Base-by-base conservation (phyloP, 2,329 filamentous ascomycete genomes). In the Epichloe aotearoae region DNA sequence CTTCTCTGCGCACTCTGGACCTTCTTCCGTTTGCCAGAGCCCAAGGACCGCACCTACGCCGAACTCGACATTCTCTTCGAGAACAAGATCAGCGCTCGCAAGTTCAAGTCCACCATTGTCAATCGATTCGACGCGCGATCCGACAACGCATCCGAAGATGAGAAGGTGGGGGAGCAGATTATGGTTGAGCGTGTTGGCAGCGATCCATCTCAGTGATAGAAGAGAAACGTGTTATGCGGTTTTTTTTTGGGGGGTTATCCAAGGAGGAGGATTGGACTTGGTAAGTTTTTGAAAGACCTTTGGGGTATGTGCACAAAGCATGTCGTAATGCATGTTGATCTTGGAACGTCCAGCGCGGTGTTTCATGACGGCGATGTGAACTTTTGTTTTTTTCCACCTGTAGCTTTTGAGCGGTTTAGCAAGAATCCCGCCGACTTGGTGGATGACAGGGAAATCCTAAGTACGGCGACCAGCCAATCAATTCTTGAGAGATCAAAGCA, bases 11-110 rank as follows among this genome's bases (percentile, higher is more conserved):
- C 72, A 2, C 47, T 69, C 1, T 81, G 77, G 69, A 72, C 74
- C 0, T 75, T 66, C 53, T 75, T 74, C 57, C 73, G 71, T 17
- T 64, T 77, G 5, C 75, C 75, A 4, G 78, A 81, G 65, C 75
- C 77, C 15, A 72, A 70, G 51, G 75, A 70, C 6, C 69, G 74
- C 38, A 76, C 74, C 0, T 73, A 75, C 48, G 74, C 71, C 38
- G 77, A 81, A 62, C 67, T 81, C 2, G 77, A 80, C 48, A 62
- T 73, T 11, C 61, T 82, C 53, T 81, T 81, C 56, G 72, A 76
- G 55, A 61, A 65, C 23, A 57, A 60, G 10, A 60, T 72, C 10
- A 60, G 66, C 20, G 70, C 73, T 1, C 63, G 71, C 53, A 68
- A 70, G 52, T 75, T 72, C 49, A 60, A 58, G 52, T 57, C 54